phyloP scores from a whole-genome alignment of 805 yeast genomes.

The Dipodascus albidus region DNA sequence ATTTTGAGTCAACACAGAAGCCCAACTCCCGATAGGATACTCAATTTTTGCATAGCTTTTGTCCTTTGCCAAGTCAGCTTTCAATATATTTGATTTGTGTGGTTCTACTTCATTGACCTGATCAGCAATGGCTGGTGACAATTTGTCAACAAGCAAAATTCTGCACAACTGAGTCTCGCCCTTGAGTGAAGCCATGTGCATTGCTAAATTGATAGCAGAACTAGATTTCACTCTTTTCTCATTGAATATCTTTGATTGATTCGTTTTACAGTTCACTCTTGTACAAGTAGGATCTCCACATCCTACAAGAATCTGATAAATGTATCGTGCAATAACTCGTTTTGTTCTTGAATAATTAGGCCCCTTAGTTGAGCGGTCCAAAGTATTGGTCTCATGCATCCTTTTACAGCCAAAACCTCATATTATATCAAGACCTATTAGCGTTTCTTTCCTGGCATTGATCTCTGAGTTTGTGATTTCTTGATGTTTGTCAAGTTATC shows the following conservation, averaged over 20 bases:
- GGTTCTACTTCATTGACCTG: constrained; percentile 6
- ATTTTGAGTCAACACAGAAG: background rate
- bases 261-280: constrained; percentile 9
- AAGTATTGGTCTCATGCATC: no score
- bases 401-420: no score
- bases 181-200: constrained; percentile 8
- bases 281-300: constrained; percentile 9
- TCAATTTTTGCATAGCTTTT: no score
- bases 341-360: background rate
- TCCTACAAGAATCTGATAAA: constrained; percentile 12
- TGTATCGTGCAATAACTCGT: constrained; percentile 8
- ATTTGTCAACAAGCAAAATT: background rate
- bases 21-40: background rate
- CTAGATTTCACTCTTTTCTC: constrained; percentile 7
- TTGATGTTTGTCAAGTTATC: no score
- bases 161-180: constrained; percentile 7
- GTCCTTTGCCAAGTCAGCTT: no score
- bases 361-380: background rate
- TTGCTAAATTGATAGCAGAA: constrained; percentile 10
- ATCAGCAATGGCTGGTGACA: constrained; percentile 1
- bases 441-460: no score
- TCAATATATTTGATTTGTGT: constrained; percentile 5
- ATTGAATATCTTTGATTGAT: constrained; percentile 4
- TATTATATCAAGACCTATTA: no score
- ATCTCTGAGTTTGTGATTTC: no score